Evolutionary conservation across 2,329 filamentous ascomycete species (phyloP).

Genomic region (Sphaerulina populicola): DNA sequence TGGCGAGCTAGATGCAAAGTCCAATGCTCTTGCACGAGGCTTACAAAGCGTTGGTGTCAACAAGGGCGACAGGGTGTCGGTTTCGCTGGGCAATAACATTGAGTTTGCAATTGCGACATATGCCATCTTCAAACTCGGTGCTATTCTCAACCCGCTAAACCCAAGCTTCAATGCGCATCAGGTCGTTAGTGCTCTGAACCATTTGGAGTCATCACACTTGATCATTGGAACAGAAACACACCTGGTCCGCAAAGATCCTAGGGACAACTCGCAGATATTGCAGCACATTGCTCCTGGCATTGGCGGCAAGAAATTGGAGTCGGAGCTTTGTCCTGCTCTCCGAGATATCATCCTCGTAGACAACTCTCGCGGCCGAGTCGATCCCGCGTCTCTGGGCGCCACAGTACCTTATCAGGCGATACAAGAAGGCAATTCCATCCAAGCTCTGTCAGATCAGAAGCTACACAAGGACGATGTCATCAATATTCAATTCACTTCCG

Average conservation of each 20-base stretch:
- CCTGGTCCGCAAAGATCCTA: slow-evolving; percentile 56
- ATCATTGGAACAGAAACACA: slow-evolving; percentile 85
- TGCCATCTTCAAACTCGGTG: slow-evolving; percentile 88
- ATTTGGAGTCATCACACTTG: slow-evolving; percentile 64
- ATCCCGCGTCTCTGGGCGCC: slow-evolving; percentile 37
- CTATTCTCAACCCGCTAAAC: slow-evolving; percentile 83
- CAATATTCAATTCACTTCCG: slow-evolving; percentile 95
- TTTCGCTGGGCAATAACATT: slow-evolving; percentile 75
- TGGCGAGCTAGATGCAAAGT: slow-evolving; percentile 61
- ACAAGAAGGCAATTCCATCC: slow-evolving; percentile 30
- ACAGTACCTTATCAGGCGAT: slow-evolving; percentile 42
- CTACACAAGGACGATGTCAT: slow-evolving; percentile 61
- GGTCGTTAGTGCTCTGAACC: slow-evolving; percentile 66
- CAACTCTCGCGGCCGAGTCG: slow-evolving; percentile 56
- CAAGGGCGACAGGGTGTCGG: slow-evolving; percentile 76
- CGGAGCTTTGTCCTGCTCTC: slow-evolving; percentile 58
- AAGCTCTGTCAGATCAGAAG: slow-evolving; percentile 40
- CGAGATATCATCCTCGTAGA: slow-evolving; percentile 66
- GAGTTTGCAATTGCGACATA: slow-evolving; percentile 83
- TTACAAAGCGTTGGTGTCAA: slow-evolving; percentile 60
- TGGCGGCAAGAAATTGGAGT: slow-evolving; percentile 38
- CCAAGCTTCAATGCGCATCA: slow-evolving; percentile 77
- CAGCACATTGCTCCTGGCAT: slow-evolving; percentile 34
- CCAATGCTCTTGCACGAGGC: slow-evolving; percentile 66
- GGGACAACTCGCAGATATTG: slow-evolving; percentile 52